Percentiles rank a stretch among this genome's conserved stretches.
These are phyloP conservation scores for Trichoderma endophyticum DNA, from an alignment of 2,329 filamentous ascomycete genomes.

Conservation along the genomic window DNA sequence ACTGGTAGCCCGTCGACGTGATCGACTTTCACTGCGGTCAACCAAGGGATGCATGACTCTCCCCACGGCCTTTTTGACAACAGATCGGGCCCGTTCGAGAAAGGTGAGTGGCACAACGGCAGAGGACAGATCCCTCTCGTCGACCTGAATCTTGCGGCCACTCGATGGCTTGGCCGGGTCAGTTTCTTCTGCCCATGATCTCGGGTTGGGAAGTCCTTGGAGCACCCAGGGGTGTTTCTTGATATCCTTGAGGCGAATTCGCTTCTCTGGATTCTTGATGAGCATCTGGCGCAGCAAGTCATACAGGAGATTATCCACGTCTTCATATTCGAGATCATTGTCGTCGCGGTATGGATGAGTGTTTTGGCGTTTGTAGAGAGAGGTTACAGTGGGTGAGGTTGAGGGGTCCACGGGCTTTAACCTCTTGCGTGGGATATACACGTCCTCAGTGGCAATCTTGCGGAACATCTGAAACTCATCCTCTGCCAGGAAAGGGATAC, in stretches of 20 bases:
- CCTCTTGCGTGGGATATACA: slow-evolving; percentile 79
- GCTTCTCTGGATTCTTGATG: slow-evolving; percentile 81
- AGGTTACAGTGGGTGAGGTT: slow-evolving; percentile 53
- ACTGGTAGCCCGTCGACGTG: slow-evolving; percentile 56
- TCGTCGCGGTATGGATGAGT: slow-evolving; percentile 69
- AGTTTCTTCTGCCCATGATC: slow-evolving; percentile 88
- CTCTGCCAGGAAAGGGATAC: slow-evolving; percentile 87
- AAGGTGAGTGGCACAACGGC: slow-evolving; percentile 89
- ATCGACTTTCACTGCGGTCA: slow-evolving; percentile 54
- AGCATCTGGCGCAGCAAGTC: slow-evolving; percentile 79
- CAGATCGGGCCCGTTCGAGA: slow-evolving; percentile 78
- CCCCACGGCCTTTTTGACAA: slow-evolving; percentile 64
- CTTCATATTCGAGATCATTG: slow-evolving; percentile 78
- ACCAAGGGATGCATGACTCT: slow-evolving; percentile 61
- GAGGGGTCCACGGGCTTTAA: slow-evolving; percentile 70
- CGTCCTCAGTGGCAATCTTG: slow-evolving; percentile 87
- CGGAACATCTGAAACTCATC: slow-evolving; percentile 91
- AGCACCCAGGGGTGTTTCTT: slow-evolving; percentile 93
- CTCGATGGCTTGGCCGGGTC: slow-evolving; percentile 76
- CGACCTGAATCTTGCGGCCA: slow-evolving; percentile 86
- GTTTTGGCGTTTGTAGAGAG: slow-evolving; percentile 55
- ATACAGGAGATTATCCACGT: slow-evolving; percentile 73
- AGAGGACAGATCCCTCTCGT: slow-evolving; percentile 81
- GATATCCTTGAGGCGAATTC: slow-evolving; percentile 86
- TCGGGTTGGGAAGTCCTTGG: slow-evolving; percentile 68